Evolutionary conservation across 495 filamentous ascomycete species (phyloP), one percentile per base, ranked within the genome.

Genomic region (Poronia punctata): DNA sequence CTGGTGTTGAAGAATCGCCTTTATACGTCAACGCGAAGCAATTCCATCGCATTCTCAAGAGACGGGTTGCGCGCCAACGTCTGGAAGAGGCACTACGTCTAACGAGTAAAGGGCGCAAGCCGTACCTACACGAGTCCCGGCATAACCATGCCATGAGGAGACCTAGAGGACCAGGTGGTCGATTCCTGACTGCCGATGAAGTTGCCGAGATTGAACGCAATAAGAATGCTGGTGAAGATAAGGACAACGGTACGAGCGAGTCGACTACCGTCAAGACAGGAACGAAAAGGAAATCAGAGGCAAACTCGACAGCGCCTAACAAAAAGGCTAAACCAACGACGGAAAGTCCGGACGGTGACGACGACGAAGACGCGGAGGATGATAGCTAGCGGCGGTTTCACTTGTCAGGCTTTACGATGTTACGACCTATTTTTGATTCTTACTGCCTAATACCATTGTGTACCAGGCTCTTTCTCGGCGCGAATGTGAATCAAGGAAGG

Each of bases 131-230:
- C 65, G 92, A 99, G 57, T 97, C 92, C n/a, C 75, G 92, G 50
- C 92, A 99, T 57, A 99, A 99, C 53, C 92, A 99, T 60, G 92
- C 92, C 7, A 99, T 99, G 92, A 78, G 93, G 25, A 75, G 92
- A 48, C 92, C 92, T 16, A 80, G 92, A 57, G 92, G 92, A 8
- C 92, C 92, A n/a, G 92, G 92, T 33, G 92, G 92, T 24, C 78
- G 92, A 22, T 99, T 99, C 72, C 63, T 99, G 64, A 99, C 92
- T 0, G 90, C 92, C n/a, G 92, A 99, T 28, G 92, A 98, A 57
- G 92, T 97, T 14, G 84, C 84, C 5, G 82, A 84, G 26, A 92
- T 97, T 67, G 92, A 97, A 52, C 77, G 63, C 45, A 66, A 65
- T 8, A 75, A 74, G 53, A 61, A 49, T 17, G 53, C 45, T 2